Evolutionary conservation across 2,329 filamentous ascomycete genomes (phyloP).

Genomic region (Rutstroemia sydowiana): DNA sequence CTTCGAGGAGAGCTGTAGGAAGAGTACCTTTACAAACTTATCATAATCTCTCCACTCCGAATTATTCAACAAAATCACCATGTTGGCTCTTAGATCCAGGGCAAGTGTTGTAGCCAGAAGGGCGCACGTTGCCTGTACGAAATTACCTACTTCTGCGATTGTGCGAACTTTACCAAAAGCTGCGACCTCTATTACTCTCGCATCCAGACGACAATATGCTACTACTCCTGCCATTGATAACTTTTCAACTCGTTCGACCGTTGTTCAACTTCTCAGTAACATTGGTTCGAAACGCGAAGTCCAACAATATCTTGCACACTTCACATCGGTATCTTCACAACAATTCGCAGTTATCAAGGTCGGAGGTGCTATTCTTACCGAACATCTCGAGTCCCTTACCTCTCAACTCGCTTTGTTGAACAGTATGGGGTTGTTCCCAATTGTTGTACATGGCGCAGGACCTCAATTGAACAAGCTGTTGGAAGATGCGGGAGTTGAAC

Average conservation of each 20-base stretch:
- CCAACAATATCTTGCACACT: slow-evolving; percentile 95
- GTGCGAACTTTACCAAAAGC: slow-evolving; percentile 25
- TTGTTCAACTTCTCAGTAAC: slow-evolving; percentile 86
- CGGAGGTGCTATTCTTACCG: slow-evolving; percentile 89
- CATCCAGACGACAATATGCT: slow-evolving; percentile 25
- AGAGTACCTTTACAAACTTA: slow-evolving; percentile 2
- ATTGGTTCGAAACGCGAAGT: slow-evolving; percentile 95
- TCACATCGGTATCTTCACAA: slow-evolving; percentile 92
- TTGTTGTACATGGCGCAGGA: slow-evolving; percentile 91
- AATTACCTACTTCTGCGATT: slow-evolving; percentile 19
- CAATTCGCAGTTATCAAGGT: slow-evolving; percentile 99
- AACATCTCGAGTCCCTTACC: slow-evolving; percentile 87
- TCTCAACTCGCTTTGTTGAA: slow-evolving; percentile 85
- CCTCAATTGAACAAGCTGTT: slow-evolving; percentile 91
- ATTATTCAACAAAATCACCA: slow-evolving; percentile 18
- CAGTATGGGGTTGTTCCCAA: slow-evolving; percentile 88
- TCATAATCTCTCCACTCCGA: slow-evolving; percentile 2
- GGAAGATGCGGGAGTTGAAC: slow-evolving; percentile 85
- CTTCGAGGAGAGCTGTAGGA: slow-evolving; percentile 22
- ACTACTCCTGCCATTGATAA: slow-evolving; percentile 25
- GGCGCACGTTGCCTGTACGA: slow-evolving; percentile 21
- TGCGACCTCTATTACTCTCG: slow-evolving; percentile 21
- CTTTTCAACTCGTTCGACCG: slow-evolving; percentile 60
- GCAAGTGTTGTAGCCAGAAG: slow-evolving; percentile 26
- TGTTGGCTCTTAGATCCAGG: slow-evolving; percentile 29